Conservation (phyloP, 2,329 filamentous ascomycete genomes). For the Fusarium algeriense region DNA sequence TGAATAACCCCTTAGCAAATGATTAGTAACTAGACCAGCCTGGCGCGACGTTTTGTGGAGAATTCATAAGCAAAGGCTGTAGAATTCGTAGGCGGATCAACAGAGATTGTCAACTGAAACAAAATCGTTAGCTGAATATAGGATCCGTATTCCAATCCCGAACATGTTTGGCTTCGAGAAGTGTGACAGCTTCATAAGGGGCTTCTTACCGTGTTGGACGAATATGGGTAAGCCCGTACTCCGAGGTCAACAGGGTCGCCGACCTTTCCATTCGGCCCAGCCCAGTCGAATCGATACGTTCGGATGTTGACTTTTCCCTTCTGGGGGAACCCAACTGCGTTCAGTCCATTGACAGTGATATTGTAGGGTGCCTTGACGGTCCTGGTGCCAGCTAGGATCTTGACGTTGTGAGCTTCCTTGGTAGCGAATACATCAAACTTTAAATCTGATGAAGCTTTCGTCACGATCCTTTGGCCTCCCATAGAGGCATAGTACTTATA, state of each 20-base stretch:
- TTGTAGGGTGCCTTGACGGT: background rate
- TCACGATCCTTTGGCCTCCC: background rate
- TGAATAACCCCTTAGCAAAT: too few relatives aligned
- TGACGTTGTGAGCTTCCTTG: accelerated
- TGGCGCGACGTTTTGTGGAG: too few relatives aligned
- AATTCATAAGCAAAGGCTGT: background rate
- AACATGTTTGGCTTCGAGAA: background rate
- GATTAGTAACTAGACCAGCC: too few relatives aligned
- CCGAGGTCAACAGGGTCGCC: background rate
- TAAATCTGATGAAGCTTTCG: background rate
- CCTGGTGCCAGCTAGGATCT: background rate
- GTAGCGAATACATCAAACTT: constrained; percentile 3
- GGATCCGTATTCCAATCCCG: accelerated
- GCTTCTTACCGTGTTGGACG: background rate
- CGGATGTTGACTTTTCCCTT: background rate
- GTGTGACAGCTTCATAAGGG: too few relatives aligned
- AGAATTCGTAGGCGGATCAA: background rate
- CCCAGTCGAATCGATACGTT: background rate
- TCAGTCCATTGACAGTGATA: accelerated
- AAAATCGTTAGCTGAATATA: background rate
- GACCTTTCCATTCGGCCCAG: background rate
- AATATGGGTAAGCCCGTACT: background rate
- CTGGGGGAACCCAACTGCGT: accelerated
- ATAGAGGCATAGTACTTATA: background rate
- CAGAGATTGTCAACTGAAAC: background rate